Base-by-base conservation (phyloP, 106 monocot genomes). In the Xerophyta viscosa region DNA sequence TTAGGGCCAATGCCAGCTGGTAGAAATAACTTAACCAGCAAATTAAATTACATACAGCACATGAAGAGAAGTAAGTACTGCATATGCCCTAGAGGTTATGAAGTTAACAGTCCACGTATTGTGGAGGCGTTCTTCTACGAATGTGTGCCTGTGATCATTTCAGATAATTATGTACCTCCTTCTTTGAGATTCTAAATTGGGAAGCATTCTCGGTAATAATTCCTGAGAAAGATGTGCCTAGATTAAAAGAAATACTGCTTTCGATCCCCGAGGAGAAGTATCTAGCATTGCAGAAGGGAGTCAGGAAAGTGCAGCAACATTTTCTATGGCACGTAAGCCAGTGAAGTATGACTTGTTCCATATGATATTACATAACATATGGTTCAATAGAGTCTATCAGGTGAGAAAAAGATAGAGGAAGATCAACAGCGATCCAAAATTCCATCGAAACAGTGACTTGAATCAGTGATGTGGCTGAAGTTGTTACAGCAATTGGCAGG, bases 21-120 rank as follows among this genome's bases (percentile, higher is more conserved):
- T 14, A 57, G 36, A 48, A 69, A 61, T 33, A 77, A 72, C 22
- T 62, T 48, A 54, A 61, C 11, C 12, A n/a, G n/a, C n/a, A n/a
- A n/a, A n/a, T n/a, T n/a, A n/a, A n/a, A n/a, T n/a, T 88, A 82
- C 59, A 45, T 63, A 21, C 29, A 69, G 31, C 50, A 71, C 61
- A 88, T 79, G 87, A 78, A 82, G 43, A 78, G 10, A 30, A 82
- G 82, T 62, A 78, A 64, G 51, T 88, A 82, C 49, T 82, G 87
- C 63, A 57, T 88, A 48, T 88, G 87, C 54, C 78, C 87, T 0
- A 75, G 69, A 31, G 88, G 88, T 0, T 78, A 79, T 18, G 82
- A 88, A 27, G 88, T 79, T 13, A 68, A 75, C 55, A 88, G 78
- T 45, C 71, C 88, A 8, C 28, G 88, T 4, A 49, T 88, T 1